Base-by-base conservation (phyloP, 148 eudicot species). In the Rhododendron mucronatum region DNA sequence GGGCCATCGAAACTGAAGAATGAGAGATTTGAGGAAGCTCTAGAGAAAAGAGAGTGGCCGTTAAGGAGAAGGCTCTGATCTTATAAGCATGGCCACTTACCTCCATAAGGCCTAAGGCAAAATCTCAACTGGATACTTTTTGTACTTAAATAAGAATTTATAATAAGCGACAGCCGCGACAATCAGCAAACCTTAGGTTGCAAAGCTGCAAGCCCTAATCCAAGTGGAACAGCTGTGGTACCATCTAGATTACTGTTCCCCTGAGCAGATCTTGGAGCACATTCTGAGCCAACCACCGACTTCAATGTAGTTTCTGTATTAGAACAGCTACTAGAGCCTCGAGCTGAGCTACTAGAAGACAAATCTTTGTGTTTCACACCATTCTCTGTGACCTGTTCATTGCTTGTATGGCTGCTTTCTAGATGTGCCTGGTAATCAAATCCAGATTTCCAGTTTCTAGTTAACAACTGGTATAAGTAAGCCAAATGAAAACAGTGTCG, bases 181-280 rank as follows among this genome's bases (percentile, higher is more conserved):
- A 26, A 74, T 28, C 67, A 65, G 75, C 84, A 57, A 73, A 95
- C 99, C 98, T 93, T 97, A 35, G 96, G 95, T 89, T 94, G 99
- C 90, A 97, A 91, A 78, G 96, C 98, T 85, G 95, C 98, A 39
- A 92, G 86, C 81, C 99, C 99, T 87, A 95, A 78, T 86, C 98
- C 99, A 86, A 97, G 94, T 45, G 99, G 99, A 81, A 92, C 91
- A 84, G 87, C 86, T 81, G 90, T 85, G 69, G 91, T 84, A 82
- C 88, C 90, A 84, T 84, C 90, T 78, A 88, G 73, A 71, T 76
- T 89, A 86, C 84, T 90, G 47, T 47, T 81, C 83, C 78, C 87
- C 74, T 90, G 92, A 82, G 76, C 85, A 59, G 90, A 89, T 48
- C 84, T 82, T 63, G 89, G 59, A 85, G 88, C 71, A 57, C 71